A percentile compares a stretch with the other conserved stretches of the same genome.
Conservation (phyloP, 192 early-diverging fungal genomes). For the Paraglomus brasilianum region DNA sequence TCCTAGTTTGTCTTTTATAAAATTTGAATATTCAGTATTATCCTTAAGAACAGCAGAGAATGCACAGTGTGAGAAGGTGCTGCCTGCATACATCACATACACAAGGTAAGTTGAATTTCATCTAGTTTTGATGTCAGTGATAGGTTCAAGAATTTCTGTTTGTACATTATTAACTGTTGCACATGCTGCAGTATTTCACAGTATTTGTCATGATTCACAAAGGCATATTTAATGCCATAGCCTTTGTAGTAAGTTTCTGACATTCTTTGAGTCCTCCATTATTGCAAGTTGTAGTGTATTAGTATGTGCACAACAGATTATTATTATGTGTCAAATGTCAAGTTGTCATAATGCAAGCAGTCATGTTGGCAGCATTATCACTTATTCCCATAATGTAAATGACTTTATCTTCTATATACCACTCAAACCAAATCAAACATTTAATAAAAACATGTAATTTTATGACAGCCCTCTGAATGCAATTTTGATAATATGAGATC, state of each 20-base stretch:
- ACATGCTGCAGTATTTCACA: too few species aligned
- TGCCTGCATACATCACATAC: too few species aligned
- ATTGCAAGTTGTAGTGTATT: slow-evolving; percentile 11
- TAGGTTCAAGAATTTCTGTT: background rate
- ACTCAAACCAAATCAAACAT: background rate
- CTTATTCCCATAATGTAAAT: slow-evolving; percentile 8
- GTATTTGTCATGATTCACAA: too few species aligned
- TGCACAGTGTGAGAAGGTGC: background rate
- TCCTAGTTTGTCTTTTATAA: too few species aligned
- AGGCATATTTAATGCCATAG: too few species aligned
- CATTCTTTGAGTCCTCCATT: background rate
- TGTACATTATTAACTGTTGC: too few species aligned
- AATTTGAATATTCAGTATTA: background rate
- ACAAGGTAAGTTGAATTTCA: background rate
- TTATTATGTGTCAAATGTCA: background rate
- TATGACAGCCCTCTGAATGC: too few species aligned
- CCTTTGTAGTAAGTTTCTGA: too few species aligned
- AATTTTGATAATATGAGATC: too few species aligned
- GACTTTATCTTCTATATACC: slow-evolving; percentile 3
- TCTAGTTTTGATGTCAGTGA: slow-evolving; percentile 4
- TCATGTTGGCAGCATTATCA: slow-evolving; percentile 15
- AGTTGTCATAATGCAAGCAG: slow-evolving; percentile 6
- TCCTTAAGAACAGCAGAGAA: background rate
- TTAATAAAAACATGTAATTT: too few species aligned
- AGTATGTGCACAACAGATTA: slow-evolving; percentile 22